phyloP scores from a whole-genome alignment of 495 filamentous ascomycete species.

The Penicillium cosmopolitanum region DNA sequence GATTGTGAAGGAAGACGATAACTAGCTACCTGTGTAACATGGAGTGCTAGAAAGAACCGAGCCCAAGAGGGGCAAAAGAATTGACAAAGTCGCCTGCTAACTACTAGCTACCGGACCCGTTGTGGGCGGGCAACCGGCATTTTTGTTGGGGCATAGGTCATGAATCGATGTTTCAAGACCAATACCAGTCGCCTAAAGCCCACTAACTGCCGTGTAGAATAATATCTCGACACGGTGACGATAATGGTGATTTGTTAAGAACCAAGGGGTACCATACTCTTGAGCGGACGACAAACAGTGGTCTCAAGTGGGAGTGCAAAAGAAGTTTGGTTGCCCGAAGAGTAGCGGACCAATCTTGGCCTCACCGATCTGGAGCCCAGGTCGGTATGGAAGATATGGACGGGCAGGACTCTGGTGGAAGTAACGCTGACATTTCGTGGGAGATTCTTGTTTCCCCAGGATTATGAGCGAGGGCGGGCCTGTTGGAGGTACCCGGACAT shows the following conservation, averaged over 20 bases:
- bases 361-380: conserved; percentile 22
- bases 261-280: conserved; percentile 12
- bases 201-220: conserved; percentile 9
- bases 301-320: neutral
- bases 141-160: conserved; percentile 11
- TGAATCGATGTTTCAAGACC: conserved; percentile 7
- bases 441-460: conserved; percentile 25
- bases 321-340: neutral
- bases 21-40: conserved; percentile 20
- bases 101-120: conserved; percentile 12
- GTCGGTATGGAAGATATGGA: conserved; percentile 27
- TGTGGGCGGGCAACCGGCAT: conserved; percentile 17
- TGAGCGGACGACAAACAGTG: conserved; percentile 5
- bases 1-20: conserved; percentile 21
- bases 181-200: conserved; percentile 13
- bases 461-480: conserved; percentile 20
- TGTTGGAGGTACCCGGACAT: conserved; percentile 25
- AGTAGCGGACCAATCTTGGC: conserved; percentile 16
- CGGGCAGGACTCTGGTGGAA: conserved; percentile 32
- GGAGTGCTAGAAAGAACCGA: conserved; percentile 25
- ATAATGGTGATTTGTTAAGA: conserved; percentile 12
- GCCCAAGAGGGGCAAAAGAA: conserved; percentile 17
- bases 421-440: conserved; percentile 24
- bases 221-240: conserved; percentile 7
- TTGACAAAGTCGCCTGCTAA: conserved; percentile 19